Percentiles rank a stretch among this genome's conserved stretches.
These are phyloP conservation scores for Fusarium chaquense DNA, from an alignment of 2,329 filamentous ascomycete species.

Conservation along the genomic window DNA sequence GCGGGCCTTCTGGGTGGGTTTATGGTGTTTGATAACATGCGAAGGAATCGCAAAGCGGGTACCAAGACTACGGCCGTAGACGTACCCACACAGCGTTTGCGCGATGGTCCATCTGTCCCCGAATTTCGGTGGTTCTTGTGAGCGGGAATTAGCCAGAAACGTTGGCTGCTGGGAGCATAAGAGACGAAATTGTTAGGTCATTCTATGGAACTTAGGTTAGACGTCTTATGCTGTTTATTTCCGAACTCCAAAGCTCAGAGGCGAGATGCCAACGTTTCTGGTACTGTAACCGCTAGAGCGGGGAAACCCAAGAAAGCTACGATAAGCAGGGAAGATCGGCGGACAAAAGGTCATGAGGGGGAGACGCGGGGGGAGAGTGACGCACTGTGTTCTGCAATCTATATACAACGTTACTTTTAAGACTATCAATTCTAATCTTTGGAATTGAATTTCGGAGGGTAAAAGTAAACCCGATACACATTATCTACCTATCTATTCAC, in stretches of 20 bases:
- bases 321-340: slow-evolving; percentile 4
- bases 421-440: neutral
- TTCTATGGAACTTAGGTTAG: neutral
- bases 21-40: slow-evolving; percentile 67
- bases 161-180: neutral
- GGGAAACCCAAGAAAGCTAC: no score
- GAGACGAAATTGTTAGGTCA: neutral
- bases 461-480: slow-evolving; percentile 9
- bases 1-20: slow-evolving; percentile 67
- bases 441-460: neutral
- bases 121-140: slow-evolving; percentile 28
- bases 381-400: slow-evolving; percentile 14
- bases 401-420: slow-evolving; percentile 19
- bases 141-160: neutral
- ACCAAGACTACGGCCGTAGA: slow-evolving; percentile 15
- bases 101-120: slow-evolving; percentile 13
- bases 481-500: neutral
- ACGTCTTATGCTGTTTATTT: neutral
- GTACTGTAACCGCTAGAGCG: no score
- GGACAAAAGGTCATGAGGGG: neutral
- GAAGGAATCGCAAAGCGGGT: slow-evolving; percentile 8
- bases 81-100: slow-evolving; percentile 5
- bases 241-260: no score
- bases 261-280: no score
- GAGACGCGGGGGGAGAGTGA: neutral